phyloP scores from a whole-genome alignment of 208 protist species.

The Crithidia thermophila region DNA sequence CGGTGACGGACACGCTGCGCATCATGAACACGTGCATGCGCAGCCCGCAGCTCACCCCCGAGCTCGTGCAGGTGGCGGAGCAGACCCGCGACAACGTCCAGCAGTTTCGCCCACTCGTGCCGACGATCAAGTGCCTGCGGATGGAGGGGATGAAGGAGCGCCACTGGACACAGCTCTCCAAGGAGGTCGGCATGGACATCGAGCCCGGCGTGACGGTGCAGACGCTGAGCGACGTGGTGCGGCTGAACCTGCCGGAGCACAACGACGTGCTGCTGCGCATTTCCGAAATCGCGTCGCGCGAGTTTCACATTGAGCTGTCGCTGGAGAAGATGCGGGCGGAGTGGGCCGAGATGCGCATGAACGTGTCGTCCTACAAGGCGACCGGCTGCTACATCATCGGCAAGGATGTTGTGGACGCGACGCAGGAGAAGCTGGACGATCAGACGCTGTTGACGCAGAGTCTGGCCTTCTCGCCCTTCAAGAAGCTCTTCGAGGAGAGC shows the following conservation, averaged over 20 bases:
- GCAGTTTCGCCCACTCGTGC: slow-evolving; percentile 95
- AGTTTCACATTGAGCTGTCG: slow-evolving; percentile 95
- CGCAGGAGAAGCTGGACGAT: slow-evolving; percentile 96
- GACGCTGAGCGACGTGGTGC: slow-evolving; percentile 83
- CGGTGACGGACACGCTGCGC: slow-evolving; percentile 73
- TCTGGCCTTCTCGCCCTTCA: slow-evolving; percentile 96
- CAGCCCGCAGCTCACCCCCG: slow-evolving; percentile 77
- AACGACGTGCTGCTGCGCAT: slow-evolving; percentile 90
- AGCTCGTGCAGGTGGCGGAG: slow-evolving; percentile 89
- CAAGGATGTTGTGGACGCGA: slow-evolving; percentile 91
- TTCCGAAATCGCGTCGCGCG: slow-evolving; percentile 94
- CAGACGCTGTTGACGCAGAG: slow-evolving; percentile 97
- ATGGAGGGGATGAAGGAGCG: slow-evolving; percentile 96
- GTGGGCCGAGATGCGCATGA: slow-evolving; percentile 91
- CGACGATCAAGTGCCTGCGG: slow-evolving; percentile 94
- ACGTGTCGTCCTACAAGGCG: slow-evolving; percentile 87
- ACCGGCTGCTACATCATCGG: slow-evolving; percentile 94
- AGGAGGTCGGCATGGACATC: slow-evolving; percentile 93
- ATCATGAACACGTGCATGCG: slow-evolving; percentile 89
- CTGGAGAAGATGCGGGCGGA: slow-evolving; percentile 94
- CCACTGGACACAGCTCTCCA: slow-evolving; percentile 95
- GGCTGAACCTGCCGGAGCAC: slow-evolving; percentile 76
- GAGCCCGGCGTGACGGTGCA: slow-evolving; percentile 88
- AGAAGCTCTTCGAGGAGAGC: slow-evolving; percentile 96
- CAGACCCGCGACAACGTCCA: slow-evolving; percentile 90